Evolutionary conservation across 2,329 filamentous ascomycete genomes (phyloP), one percentile per base, ranked within the genome.

Genomic region (Microcyclosporella mali): DNA sequence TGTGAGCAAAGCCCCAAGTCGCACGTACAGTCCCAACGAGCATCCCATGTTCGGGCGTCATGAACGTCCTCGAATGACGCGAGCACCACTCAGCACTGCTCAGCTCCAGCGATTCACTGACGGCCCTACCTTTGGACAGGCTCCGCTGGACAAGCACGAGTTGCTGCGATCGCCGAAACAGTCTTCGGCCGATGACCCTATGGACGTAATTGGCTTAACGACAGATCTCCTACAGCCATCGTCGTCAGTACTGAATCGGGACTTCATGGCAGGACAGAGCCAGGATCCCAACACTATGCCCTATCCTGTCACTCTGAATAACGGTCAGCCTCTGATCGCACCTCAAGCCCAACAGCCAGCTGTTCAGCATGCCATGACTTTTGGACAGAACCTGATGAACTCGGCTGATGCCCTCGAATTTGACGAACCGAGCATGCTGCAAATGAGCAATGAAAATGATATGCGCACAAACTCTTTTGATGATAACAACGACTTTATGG

Each of bases 21-120:
- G 57, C 19, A 60, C 51, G n/a, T 61, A 61, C 37, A 58, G 55
- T 31, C 58, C 61, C 1, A 60, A 62, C 27, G 53, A 56, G 6
- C 61, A 62, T 33, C 59, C 60, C 2, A 61, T 62, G 59, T 61
- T 61, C 36, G 59, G 53, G 2, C 53, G 57, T 37, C 52, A 58
- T 1, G 49, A 46, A 27, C 43, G 56, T n/a, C 56, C 60, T 2
- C 45, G 44, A 0, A 52, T 63, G 32, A 56, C 55, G 2, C 41
- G 59, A 30, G 61, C 61, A 12, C 62, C 61, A 8, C 45, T 63
- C n/a, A 62, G 59, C 31, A 45, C 52, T 11, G 61, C 62, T 10
- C 62, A 64, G 36, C 27, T 61, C 11, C 53, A 57, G 33, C 55
- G 61, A 1, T 63, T 64, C 35, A 56, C 53, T 11, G 44, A 59